Evolutionary conservation across 2,329 filamentous ascomycete genomes (phyloP).

Genomic region (Arachnomyces sp.): DNA sequence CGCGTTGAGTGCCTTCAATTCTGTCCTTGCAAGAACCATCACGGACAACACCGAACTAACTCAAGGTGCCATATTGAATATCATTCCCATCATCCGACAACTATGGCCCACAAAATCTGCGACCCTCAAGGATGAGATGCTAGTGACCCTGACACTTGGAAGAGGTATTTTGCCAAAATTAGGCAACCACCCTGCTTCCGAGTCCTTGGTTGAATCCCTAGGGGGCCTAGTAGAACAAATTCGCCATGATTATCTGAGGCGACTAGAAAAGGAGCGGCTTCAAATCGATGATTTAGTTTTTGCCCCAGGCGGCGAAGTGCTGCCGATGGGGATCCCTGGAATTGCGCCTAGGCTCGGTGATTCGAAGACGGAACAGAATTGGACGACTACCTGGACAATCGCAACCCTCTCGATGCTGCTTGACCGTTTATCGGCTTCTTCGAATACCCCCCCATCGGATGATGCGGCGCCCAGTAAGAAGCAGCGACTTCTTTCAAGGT

Average conservation of each 20-base stretch:
- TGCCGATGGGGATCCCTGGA: slow-evolving; percentile 28
- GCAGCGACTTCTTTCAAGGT: slow-evolving; percentile 27
- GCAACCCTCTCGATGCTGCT: slow-evolving; percentile 33
- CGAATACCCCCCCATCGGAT: slow-evolving; percentile 7
- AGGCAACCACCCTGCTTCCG: slow-evolving; percentile 24
- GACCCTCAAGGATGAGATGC: slow-evolving; percentile 65
- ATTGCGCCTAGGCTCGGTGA: slow-evolving; percentile 30
- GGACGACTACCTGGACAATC: slow-evolving; percentile 33
- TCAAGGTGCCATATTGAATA: slow-evolving; percentile 48
- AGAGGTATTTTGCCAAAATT: slow-evolving; percentile 49
- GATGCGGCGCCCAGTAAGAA: slow-evolving; percentile 24
- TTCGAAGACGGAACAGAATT: slow-evolving; percentile 30
- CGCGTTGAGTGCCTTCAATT: slow-evolving; percentile 69
- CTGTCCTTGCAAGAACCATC: slow-evolving; percentile 55
- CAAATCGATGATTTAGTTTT: slow-evolving; percentile 70
- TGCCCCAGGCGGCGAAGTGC: slow-evolving; percentile 18
- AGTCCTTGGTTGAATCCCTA: slow-evolving; percentile 40
- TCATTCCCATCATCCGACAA: slow-evolving; percentile 63
- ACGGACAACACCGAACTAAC: slow-evolving; percentile 61
- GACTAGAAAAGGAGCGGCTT: slow-evolving; percentile 62
- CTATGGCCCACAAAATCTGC: slow-evolving; percentile 69
- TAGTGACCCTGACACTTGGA: slow-evolving; percentile 61
- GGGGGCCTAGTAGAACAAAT: slow-evolving; percentile 62
- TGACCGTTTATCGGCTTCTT: slow-evolving; percentile 17
- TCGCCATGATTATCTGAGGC: slow-evolving; percentile 67